Evolutionary conservation across 306 rosid species (phyloP), one percentile per base, ranked within the genome.

Genomic region (Gastrolobium bilobum): DNA sequence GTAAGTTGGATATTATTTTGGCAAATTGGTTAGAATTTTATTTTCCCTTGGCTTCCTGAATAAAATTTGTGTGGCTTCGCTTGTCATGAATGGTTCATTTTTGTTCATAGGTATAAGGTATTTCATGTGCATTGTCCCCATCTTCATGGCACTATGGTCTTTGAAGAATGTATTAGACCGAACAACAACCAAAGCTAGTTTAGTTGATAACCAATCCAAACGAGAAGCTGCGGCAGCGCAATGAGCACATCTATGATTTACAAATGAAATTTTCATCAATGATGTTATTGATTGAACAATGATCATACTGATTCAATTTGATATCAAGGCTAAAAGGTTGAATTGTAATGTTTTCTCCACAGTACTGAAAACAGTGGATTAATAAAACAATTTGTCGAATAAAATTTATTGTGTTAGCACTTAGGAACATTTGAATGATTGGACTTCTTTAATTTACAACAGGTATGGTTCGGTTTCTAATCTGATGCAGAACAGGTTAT

Each of bases 91-190:
- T 5, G 4, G 69, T 65, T 53, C 46, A 34, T 5, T 56, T 42
- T 79, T 62, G 30, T 26, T 81, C 39, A 5, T 29, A 56, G 71
- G 64, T 65, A 48, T 44, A 6, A 60, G 20, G 47, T 47, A 30
- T 66, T 65, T 73, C 54, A 37, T n/a, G 14, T 31, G 6, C 78
- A 50, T 8, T 13, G 65, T 40, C 71, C 57, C 10, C 34, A 9
- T 53, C 50, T 20, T 52, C 20, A 1, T 56, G 40, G 7, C 33
- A 20, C 39, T 71, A 2, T 48, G 43, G 44, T 31, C 42, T 29
- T 5, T 70, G 83, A 61, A 60, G 66, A 38, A 62, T 72, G 68
- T 37, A 15, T 42, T 59, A 52, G 8, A 62, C 73, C 38, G 51
- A 40, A 51, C 75, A 43, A 35, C 69, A 43, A 26, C 61, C 61